A percentile compares a stretch with the other conserved stretches of the same genome.
phyloP scores from a whole-genome alignment of 176 grass and related monocot species.

The Ananas comosus region DNA sequence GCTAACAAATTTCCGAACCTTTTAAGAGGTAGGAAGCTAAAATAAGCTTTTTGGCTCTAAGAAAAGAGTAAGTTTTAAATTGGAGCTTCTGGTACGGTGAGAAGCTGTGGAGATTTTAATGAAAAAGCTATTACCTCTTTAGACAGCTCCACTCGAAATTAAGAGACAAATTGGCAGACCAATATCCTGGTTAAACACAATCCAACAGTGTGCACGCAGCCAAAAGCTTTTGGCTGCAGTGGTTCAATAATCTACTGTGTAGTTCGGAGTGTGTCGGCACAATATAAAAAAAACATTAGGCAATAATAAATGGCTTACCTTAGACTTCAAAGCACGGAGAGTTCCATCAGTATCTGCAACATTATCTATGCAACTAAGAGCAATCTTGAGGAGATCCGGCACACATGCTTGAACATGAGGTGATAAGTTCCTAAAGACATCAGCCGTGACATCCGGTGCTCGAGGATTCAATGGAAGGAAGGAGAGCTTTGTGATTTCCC shows the following conservation, averaged over 20 bases:
- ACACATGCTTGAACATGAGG: constrained; percentile 76
- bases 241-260: neutral
- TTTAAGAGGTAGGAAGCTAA: too few relatives aligned
- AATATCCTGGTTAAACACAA: too few relatives aligned
- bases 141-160: too few relatives aligned
- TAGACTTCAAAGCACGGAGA: constrained; percentile 57
- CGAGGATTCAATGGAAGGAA: constrained; percentile 74
- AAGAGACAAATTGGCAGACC: too few relatives aligned
- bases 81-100: too few relatives aligned
- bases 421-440: constrained; percentile 70
- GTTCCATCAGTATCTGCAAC: constrained; percentile 78
- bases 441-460: constrained; percentile 49
- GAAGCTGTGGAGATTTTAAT: too few relatives aligned
- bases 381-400: constrained; percentile 77
- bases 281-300: neutral
- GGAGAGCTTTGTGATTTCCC: constrained; percentile 63
- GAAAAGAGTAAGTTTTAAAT: too few relatives aligned
- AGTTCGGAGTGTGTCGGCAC: neutral
- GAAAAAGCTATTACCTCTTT: too few relatives aligned
- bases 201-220: too few relatives aligned
- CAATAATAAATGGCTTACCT: constrained; percentile 36
- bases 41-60: too few relatives aligned
- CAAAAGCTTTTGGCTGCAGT: too few relatives aligned
- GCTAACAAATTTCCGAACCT: too few relatives aligned
- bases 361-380: constrained; percentile 73